Evolutionary conservation across 768 basidiomycete genomes (phyloP).

Genomic region (Leccinum longicurvipes): DNA sequence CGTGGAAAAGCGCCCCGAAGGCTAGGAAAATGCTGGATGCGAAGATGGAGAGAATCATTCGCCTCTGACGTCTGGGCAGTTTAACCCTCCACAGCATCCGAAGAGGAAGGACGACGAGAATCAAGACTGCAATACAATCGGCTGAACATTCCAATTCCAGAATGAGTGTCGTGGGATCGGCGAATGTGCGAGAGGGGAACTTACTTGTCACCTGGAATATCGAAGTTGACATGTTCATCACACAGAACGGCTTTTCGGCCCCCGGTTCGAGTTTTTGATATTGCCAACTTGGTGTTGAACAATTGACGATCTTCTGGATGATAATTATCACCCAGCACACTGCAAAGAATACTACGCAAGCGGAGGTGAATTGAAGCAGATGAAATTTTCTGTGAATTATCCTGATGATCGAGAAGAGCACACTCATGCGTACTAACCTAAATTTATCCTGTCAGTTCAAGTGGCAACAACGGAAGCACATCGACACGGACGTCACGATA

Average conservation of each 20-base stretch:
- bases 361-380: background rate
- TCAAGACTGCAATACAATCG: background rate
- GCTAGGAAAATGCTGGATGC: constrained; percentile 17
- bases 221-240: background rate
- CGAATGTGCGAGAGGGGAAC: background rate
- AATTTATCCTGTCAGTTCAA: background rate
- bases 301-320: constrained; percentile 5
- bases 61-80: constrained; percentile 15
- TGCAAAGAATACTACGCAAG: constrained; percentile 4
- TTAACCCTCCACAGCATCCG: constrained; percentile 20
- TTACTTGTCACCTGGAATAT: background rate
- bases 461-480: background rate
- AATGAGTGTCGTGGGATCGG: background rate
- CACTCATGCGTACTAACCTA: constrained; percentile 18
- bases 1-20: constrained; percentile 14
- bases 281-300: background rate
- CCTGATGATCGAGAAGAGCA: constrained; percentile 19
- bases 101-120: constrained; percentile 7
- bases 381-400: background rate
- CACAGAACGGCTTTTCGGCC: background rate
- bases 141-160: background rate
- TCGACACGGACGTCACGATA: background rate
- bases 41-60: constrained; percentile 23
- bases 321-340: constrained; percentile 8
- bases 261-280: background rate